Evolutionary conservation across 148 eudicot genomes (phyloP), one percentile per base, ranked within the genome.

Genomic region (Bassia scoparia): DNA sequence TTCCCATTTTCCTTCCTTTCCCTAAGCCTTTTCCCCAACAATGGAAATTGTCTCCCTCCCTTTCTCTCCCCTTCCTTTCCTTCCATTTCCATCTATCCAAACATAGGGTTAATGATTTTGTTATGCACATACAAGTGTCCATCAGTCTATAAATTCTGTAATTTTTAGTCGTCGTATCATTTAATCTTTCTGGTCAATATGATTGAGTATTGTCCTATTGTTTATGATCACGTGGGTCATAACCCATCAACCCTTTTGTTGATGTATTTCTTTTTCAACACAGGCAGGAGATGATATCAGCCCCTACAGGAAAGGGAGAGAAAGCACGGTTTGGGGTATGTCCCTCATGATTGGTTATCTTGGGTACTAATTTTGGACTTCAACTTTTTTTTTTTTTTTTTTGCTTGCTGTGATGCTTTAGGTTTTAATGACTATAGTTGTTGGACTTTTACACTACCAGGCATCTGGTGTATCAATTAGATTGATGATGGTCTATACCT

Each of bases 271-370:
- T 75, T 56, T 67, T 56, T 50, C 16, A 54, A 54, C 87, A 76
- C 83, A 96, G 97, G 87, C 87, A 67, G 89, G 83, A 72, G 89
- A 84, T 82, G 97, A 96, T 77, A 77, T 78, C 43, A 92, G 87
- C 78, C 94, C 89, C 18, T 87, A 86, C 82, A 88, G 79, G 68
- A 92, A 78, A 78, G 99, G 90, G 77, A 86, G 85, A 79, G 99
- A 96, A 71, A 96, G 89, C 85, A 88, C 97, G 26, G 80, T 87
- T 72, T 96, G 97, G 99, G 99, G 99, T 70, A 89, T 92, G 67
- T 95, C 99, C 30, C 86, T 95, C 78, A 95, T 95, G 99, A 38
- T 85, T 68, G 99, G 99, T 75, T 96, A 96, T 86, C 93, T 96
- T 68, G 97, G 99, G 99, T 96, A 91, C 67, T 79, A 62, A 58